phyloP scores from a whole-genome alignment of 345 rosid genomes.

The Eucalyptus paniculata region DNA sequence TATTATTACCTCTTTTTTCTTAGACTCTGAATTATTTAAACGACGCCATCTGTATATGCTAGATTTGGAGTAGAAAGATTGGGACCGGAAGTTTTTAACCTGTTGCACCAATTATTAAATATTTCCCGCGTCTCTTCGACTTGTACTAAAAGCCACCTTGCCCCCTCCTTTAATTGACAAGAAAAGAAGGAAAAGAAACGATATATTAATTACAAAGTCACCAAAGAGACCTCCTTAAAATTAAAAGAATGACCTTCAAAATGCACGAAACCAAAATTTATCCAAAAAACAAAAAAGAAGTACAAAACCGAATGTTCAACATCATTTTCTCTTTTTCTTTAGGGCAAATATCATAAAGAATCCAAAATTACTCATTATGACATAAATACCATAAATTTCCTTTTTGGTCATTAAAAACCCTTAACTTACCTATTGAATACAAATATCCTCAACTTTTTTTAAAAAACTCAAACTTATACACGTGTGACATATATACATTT shows the following conservation, averaged over 20 bases:
- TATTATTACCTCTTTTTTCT: neutral
- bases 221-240: neutral
- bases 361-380: no score
- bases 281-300: neutral
- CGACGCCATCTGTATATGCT: neutral
- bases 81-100: neutral
- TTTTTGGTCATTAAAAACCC: no score
- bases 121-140: neutral
- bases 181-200: neutral
- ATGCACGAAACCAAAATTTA: neutral
- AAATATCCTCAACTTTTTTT: no score
- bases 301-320: neutral
- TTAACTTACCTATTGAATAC: no score
- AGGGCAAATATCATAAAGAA: no score
- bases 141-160: neutral
- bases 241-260: neutral
- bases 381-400: no score
- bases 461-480: no score
- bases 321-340: no score
- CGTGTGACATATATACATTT: no score
- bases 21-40: neutral
- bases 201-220: neutral
- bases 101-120: neutral
- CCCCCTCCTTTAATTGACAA: neutral
- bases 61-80: neutral